Evolutionary conservation across 2,329 filamentous ascomycete genomes (phyloP).

Genomic region (Trichophyton simii): DNA sequence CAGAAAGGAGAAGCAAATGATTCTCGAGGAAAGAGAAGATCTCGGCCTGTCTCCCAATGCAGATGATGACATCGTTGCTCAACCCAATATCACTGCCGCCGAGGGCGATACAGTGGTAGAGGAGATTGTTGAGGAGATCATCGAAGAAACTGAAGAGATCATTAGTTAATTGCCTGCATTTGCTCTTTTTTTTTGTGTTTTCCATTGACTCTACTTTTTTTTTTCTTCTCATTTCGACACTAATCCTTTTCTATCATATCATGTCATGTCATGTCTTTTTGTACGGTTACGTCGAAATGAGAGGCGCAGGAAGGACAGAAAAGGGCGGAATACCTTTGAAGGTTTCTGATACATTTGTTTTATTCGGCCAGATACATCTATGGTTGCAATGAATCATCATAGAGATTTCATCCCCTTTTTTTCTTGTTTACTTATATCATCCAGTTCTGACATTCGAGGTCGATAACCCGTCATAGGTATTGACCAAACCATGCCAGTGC

Average conservation of each 20-base stretch:
- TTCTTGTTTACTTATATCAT: background rate
- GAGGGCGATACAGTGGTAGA: slow-evolving; percentile 71
- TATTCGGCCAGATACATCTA: background rate
- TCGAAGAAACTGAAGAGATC: slow-evolving; percentile 73
- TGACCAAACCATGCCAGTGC: slow-evolving; percentile 52
- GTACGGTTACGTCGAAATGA: slow-evolving; percentile 5
- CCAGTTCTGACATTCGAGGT: background rate
- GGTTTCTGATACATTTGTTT: slow-evolving; percentile 3
- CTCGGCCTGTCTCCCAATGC: slow-evolving; percentile 55
- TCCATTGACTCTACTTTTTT: background rate
- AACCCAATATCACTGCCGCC: slow-evolving; percentile 44
- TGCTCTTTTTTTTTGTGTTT: background rate
- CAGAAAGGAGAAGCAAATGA: slow-evolving; percentile 56
- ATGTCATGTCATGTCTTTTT: slow-evolving; percentile 5
- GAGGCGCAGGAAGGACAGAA: slow-evolving; percentile 5
- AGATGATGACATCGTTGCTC: slow-evolving; percentile 43
- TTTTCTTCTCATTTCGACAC: slow-evolving; percentile 4
- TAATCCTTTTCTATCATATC: slow-evolving; percentile 4
- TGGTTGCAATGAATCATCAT: slow-evolving; percentile 5
- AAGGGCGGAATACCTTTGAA: slow-evolving; percentile 4
- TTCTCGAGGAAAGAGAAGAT: slow-evolving; percentile 57
- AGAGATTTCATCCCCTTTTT: background rate
- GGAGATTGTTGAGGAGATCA: slow-evolving; percentile 73
- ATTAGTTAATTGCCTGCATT: slow-evolving; percentile 25
- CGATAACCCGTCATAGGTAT: slow-evolving; percentile 7